phyloP scores from a whole-genome alignment of 2,329 filamentous ascomycete genomes.

The Xylariaceae sp. region DNA sequence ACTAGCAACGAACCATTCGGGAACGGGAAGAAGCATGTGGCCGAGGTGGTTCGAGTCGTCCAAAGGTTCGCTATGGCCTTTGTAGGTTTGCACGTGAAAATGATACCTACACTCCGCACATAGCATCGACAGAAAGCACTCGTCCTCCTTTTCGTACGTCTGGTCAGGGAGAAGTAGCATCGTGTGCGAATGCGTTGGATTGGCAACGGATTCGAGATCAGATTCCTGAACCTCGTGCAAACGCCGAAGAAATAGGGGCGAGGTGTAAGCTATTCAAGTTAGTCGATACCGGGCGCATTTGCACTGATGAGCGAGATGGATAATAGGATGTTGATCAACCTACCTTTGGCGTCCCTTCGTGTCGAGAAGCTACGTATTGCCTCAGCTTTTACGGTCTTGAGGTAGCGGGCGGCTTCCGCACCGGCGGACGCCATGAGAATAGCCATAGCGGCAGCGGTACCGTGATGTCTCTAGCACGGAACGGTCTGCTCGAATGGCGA shows the following conservation, averaged over 20 bases:
- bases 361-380: constrained; percentile 9
- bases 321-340: neutral
- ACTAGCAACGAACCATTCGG: constrained; percentile 1
- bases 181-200: constrained; percentile 23
- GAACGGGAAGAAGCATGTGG: constrained; percentile 28
- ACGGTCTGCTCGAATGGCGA: neutral
- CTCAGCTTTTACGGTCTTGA: neutral
- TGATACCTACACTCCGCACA: constrained; percentile 28
- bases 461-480: neutral
- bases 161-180: constrained; percentile 24
- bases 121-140: constrained; percentile 24
- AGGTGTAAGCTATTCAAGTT: constrained; percentile 26
- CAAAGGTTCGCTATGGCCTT: constrained; percentile 7
- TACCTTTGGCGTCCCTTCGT: constrained; percentile 9
- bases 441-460: constrained; percentile 4
- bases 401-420: neutral
- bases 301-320: neutral
- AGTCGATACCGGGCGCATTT: constrained; percentile 1
- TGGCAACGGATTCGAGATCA: constrained; percentile 15
- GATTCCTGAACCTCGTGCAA: constrained; percentile 23
- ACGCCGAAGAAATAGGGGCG: constrained; percentile 26
- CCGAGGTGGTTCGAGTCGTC: constrained; percentile 18
- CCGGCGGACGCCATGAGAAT: neutral
- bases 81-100: constrained; percentile 27
- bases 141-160: constrained; percentile 10